phyloP scores from a whole-genome alignment of 2,329 filamentous ascomycete genomes.

The Xylaria sp. region DNA sequence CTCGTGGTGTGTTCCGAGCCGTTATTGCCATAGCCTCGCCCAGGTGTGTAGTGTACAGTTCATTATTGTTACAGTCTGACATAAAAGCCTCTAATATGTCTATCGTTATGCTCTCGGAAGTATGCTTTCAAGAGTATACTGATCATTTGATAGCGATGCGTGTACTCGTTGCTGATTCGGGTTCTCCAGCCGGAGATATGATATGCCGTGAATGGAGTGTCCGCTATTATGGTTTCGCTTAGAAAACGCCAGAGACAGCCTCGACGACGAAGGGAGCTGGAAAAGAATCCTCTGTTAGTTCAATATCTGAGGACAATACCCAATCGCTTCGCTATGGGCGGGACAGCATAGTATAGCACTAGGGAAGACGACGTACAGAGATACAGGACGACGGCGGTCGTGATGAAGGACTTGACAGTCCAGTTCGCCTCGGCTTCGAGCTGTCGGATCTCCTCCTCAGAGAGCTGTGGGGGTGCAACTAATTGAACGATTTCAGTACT shows the following conservation, averaged over 20 bases:
- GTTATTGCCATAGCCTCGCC: conserved; percentile 20
- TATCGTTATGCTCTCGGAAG: background rate
- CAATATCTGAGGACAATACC: conserved; percentile 9
- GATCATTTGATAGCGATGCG: background rate
- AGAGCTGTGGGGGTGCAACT: conserved; percentile 69
- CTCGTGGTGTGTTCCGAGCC: background rate
- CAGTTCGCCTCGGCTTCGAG: conserved; percentile 75
- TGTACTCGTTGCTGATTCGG: conserved; percentile 5
- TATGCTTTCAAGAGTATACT: conserved; percentile 1
- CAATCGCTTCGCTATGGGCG: background rate
- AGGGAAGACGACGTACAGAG: conserved; percentile 70
- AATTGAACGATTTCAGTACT: conserved; percentile 14
- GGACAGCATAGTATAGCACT: background rate
- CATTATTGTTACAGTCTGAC: conserved; percentile 30
- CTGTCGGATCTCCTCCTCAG: conserved; percentile 74
- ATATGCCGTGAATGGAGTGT: background rate
- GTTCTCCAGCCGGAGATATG: background rate
- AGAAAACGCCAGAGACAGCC: conserved; percentile 56
- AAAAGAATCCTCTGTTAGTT: conserved; percentile 8
- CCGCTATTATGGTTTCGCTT: conserved; percentile 21
- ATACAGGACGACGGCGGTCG: conserved; percentile 76
- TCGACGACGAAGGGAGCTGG: conserved; percentile 70
- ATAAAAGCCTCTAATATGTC: background rate
- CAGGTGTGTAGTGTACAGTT: conserved; percentile 29
- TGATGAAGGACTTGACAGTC: conserved; percentile 74